phyloP scores from a whole-genome alignment of 768 basidiomycete genomes.

The Cystobasidiopsis lactophilus region DNA sequence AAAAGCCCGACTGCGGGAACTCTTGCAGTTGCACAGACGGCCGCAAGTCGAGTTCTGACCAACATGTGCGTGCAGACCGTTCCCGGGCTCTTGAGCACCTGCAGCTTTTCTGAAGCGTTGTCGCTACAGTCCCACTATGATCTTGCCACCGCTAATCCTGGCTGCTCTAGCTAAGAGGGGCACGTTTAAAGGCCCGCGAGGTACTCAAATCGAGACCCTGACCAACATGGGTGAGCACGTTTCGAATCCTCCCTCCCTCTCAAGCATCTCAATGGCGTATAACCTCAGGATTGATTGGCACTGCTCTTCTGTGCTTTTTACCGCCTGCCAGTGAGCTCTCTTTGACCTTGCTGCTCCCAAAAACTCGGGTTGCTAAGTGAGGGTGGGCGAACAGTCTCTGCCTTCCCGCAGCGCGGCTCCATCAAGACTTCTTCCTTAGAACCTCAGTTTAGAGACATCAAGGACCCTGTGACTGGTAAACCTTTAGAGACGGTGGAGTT shows the following conservation, averaged over 20 bases:
- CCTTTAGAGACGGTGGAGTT: conserved; percentile 24
- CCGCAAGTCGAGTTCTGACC: conserved; percentile 25
- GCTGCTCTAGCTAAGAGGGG: conserved; percentile 23
- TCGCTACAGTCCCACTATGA: conserved; percentile 24
- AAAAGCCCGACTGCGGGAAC: conserved; percentile 25
- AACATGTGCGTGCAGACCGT: conserved; percentile 24
- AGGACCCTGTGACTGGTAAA: conserved; percentile 1
- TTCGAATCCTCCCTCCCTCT: too few species aligned
- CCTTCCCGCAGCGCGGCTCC: conserved; percentile 26
- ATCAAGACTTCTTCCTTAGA: conserved; percentile 26
- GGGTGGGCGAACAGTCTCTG: conserved; percentile 28
- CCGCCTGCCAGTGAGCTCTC: background rate
- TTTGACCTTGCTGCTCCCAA: background rate
- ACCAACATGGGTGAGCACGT: too few species aligned
- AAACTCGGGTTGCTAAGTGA: background rate
- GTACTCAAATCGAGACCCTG: conserved; percentile 17
- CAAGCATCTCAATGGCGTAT: background rate
- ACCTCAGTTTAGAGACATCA: conserved; percentile 18
- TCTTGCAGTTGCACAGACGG: conserved; percentile 26
- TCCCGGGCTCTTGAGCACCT: background rate
- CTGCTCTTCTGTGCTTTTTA: conserved; percentile 24
- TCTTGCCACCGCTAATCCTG: conserved; percentile 28
- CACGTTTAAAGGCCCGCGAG: conserved; percentile 23
- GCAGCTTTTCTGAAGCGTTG: background rate
- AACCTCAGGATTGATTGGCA: conserved; percentile 23